A percentile compares a stretch with the other conserved stretches of the same genome.
Conservation (phyloP, 139 green algal genomes). For the Pseudopediastrum boryanum region DNA sequence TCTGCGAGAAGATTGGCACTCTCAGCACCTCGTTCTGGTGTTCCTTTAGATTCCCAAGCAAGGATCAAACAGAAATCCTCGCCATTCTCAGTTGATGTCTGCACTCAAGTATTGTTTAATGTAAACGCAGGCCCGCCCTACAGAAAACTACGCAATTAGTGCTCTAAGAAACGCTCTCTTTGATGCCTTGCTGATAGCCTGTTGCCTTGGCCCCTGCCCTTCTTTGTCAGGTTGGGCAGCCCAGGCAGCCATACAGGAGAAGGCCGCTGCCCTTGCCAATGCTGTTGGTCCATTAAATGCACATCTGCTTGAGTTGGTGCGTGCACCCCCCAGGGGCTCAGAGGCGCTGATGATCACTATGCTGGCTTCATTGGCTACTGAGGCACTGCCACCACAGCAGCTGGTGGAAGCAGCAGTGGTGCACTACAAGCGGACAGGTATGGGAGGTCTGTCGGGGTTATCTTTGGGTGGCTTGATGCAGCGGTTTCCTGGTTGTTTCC, state of each 20-base stretch:
- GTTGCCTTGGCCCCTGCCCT: too few species aligned
- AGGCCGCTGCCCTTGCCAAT: neutral
- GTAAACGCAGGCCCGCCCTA: too few species aligned
- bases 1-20: too few species aligned
- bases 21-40: too few species aligned
- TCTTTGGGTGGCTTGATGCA: neutral
- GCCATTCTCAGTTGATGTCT: too few species aligned
- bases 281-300: neutral
- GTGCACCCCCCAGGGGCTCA: conserved; percentile 26
- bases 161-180: too few species aligned
- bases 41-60: too few species aligned
- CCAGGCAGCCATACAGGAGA: neutral
- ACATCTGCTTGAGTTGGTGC: neutral
- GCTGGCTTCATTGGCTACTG: conserved; percentile 50
- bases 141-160: too few species aligned
- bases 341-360: conserved; percentile 65
- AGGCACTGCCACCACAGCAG: conserved; percentile 23
- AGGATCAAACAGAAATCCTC: too few species aligned
- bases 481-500: neutral
- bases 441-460: neutral
- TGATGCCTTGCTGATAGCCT: too few species aligned
- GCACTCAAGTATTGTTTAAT: too few species aligned
- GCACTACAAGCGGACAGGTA: neutral
- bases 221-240: conserved; percentile 14
- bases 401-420: conserved; percentile 49